Evolutionary conservation across 2,329 filamentous ascomycete genomes (phyloP), one percentile per base, ranked within the genome.

Genomic region (Harringtonia lauricola): DNA sequence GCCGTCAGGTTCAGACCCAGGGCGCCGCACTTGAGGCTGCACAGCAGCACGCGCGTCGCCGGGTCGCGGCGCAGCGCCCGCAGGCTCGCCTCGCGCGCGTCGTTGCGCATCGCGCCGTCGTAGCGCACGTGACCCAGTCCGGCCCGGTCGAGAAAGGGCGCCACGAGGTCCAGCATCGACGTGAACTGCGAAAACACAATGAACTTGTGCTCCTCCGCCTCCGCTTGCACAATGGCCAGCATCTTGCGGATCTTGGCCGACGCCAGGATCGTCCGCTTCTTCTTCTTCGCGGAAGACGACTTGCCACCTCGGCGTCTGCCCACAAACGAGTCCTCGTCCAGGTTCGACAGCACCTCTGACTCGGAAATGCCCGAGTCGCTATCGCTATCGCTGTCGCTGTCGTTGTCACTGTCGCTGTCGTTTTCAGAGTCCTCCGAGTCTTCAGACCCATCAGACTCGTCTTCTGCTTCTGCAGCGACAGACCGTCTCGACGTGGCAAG

Each of bases 171-270:
- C 37, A 98, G 79, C 92, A 98, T 98, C 1, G 87, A 92, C 0
- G 92, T 98, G 64, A 98, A 98, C 56, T 96, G 87, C 2, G 88
- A 95, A 64, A 98, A 98, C 50, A 98, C 88, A 55, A 98, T 98
- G 58, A 95, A 94, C 59, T 98, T 98, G 72, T 95, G 86, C 47
- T 87, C 72, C 2, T 72, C 67, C 0, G 81, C 80, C 61, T 98
- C 92, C 36, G 77, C 77, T 50, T 80, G 75, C 9, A 98, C 75
- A 41, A 98, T 85, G 48, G 79, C 72, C 56, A 94, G 75, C 18
- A 96, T 73, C 54, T 92, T 81, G 36, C 83, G 81, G 55, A 98
- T 94, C 67, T 98, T 98, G 54, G 92, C 90, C 0, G 92, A 98
- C 2, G 79, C 74, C 22, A 76, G 67, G 29, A 83, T 69, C 24